These are phyloP conservation scores for Naganishia kalamii DNA, from an alignment of 768 basidiomycete genomes.

Conservation along the genomic window DNA sequence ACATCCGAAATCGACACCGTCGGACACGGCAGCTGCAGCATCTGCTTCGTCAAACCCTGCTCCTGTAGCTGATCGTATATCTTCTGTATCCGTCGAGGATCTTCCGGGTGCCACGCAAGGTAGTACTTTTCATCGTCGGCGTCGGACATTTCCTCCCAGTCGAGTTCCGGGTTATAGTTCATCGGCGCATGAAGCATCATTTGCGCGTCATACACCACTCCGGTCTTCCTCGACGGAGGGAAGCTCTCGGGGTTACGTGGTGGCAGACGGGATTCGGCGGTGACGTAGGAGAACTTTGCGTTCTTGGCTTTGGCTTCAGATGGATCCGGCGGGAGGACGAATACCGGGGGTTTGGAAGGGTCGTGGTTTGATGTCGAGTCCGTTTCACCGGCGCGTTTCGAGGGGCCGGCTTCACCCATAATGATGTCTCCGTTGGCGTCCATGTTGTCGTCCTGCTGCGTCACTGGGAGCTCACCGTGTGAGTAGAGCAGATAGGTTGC, in stretches of 20 bases:
- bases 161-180: constrained; percentile 32
- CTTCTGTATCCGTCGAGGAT: constrained; percentile 65
- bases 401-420: neutral
- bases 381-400: neutral
- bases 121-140: constrained; percentile 21
- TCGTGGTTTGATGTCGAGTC: neutral
- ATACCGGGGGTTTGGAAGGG: neutral
- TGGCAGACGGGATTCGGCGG: neutral
- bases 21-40: constrained; percentile 70
- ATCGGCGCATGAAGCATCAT: constrained; percentile 76
- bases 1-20: constrained; percentile 70
- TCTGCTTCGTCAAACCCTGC: constrained; percentile 59
- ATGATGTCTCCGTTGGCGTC: neutral
- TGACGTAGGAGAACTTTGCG: constrained; percentile 3
- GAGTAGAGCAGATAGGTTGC: too few relatives aligned
- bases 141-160: neutral
- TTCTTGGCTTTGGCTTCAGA: constrained; percentile 4
- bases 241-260: neutral
- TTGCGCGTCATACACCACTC: constrained; percentile 75
- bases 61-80: constrained; percentile 65
- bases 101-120: constrained; percentile 67
- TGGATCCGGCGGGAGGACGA: neutral
- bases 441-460: neutral
- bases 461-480: too few relatives aligned
- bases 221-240: constrained; percentile 50